Conservation (phyloP, 2,329 filamentous ascomycete genomes). For the Aspergillus neotritici region DNA sequence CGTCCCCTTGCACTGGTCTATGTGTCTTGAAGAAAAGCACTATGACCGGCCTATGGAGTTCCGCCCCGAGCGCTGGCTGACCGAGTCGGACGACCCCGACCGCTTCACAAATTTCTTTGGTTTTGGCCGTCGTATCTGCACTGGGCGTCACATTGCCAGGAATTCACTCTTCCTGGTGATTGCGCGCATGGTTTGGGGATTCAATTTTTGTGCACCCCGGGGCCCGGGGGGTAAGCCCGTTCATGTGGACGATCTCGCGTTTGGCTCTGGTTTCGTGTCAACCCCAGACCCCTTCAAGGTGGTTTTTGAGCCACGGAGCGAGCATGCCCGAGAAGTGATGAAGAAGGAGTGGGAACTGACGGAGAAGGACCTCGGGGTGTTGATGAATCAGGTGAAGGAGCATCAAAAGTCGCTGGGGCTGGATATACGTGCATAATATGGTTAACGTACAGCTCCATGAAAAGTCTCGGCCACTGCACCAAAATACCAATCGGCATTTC, state of each 20-base stretch:
- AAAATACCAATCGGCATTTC: too few species aligned
- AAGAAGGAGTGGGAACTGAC: constrained; percentile 14
- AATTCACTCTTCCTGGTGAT: constrained; percentile 50
- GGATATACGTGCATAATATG: constrained; percentile 1
- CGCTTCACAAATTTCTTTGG: constrained; percentile 53
- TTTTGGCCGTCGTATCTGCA: constrained; percentile 50
- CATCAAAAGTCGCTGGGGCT: constrained; percentile 8
- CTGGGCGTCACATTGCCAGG: constrained; percentile 26
- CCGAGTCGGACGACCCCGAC: constrained; percentile 36
- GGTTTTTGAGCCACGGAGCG: constrained; percentile 21
- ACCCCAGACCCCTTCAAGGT: constrained; percentile 23
- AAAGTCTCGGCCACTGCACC: background rate
- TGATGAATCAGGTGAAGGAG: constrained; percentile 11
- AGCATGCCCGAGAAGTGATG: constrained; percentile 14
- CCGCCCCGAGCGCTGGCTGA: constrained; percentile 37
- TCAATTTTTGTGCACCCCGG: constrained; percentile 11
- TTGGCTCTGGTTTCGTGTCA: constrained; percentile 18
- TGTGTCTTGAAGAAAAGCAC: constrained; percentile 36
- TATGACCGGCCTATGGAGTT: constrained; percentile 37
- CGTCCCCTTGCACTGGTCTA: constrained; percentile 39
- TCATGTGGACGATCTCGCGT: constrained; percentile 19
- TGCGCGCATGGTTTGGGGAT: constrained; percentile 49
- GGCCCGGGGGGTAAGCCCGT: constrained; percentile 18
- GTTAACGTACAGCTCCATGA: background rate
- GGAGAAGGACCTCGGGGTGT: constrained; percentile 15